Base-by-base conservation (phyloP, 441 rosid genomes). In the Erysimum cheiri region DNA sequence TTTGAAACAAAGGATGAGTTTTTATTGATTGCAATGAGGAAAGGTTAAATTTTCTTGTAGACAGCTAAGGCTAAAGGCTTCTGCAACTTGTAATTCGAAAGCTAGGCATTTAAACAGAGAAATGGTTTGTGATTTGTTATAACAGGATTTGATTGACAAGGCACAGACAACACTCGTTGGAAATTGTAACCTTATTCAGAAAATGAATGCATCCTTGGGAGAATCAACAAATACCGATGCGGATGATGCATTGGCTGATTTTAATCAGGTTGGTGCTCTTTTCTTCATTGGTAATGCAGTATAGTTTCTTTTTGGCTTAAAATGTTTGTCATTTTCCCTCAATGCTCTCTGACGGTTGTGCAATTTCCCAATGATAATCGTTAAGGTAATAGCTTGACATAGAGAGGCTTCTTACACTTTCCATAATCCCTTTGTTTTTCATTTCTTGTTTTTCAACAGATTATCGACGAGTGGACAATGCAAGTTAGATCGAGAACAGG, bases 131-230 rank as follows among this genome's bases (percentile, higher is more conserved):
- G 0, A 2, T 31, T 59, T 47, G 62, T 40, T 55, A 54, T 44
- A 64, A 72, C 77, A 93, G 98, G 94, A 93, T 80, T 81, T 93
- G 84, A 82, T 93, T 73, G 98, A 93, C 71, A 91, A 87, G 80
- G 96, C 96, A 39, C 84, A 77, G 26, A 80, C 85, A 2, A 80
- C 80, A 79, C 85, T 93, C 29, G 81, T 91, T 61, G 93, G 89
- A 64, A 93, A 89, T 80, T 83, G 85, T 73, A 88, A 58, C 65
- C 76, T 80, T 35, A 49, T 93, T 32, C 85, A 76, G 73, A 80
- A 82, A 72, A 91, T 89, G 92, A 91, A 89, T 73, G 78, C 77
- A 33, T 82, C 91, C 0, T 41, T 75, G 31, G 87, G 88, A n/a
- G 74, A 82, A 72, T 77, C 88, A 8, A n/a, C 52, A 14, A 49